These are phyloP conservation scores for Metschnikowia koreensis DNA, from an alignment of 805 yeast genomes.

Conservation along the genomic window DNA sequence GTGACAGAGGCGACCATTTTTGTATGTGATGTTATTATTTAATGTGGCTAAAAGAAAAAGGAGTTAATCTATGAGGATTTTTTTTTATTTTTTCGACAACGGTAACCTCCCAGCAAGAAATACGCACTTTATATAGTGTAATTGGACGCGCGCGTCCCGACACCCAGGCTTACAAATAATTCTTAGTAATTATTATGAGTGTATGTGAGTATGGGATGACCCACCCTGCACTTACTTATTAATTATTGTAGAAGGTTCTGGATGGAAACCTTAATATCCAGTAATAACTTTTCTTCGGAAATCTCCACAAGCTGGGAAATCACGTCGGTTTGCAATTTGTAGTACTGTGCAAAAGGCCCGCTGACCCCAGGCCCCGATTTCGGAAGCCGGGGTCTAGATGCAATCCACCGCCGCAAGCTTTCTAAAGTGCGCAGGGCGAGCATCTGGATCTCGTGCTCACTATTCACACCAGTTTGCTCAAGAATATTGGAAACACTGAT, in stretches of 20 bases:
- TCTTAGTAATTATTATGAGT: constrained; percentile 4
- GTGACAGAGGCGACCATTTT: constrained; percentile 39
- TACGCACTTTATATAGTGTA: constrained; percentile 4
- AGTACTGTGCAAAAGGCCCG: constrained; percentile 3
- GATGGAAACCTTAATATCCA: background rate
- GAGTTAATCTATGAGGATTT: background rate
- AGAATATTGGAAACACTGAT: constrained; percentile 12
- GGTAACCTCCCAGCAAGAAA: background rate
- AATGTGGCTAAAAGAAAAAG: background rate
- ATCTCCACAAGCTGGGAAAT: background rate
- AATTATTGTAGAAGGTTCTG: background rate
- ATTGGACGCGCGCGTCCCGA: constrained; percentile 3
- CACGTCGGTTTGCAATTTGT: background rate
- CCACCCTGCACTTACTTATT: background rate
- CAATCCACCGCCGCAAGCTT: constrained; percentile 2
- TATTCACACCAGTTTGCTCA: constrained; percentile 10
- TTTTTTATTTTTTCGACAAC: background rate
- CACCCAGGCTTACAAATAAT: constrained; percentile 6
- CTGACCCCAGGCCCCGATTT: background rate
- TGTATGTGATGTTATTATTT: background rate
- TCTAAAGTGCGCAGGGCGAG: constrained; percentile 1
- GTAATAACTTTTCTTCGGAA: background rate
- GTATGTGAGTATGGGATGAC: too few relatives aligned
- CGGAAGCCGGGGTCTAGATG: background rate
- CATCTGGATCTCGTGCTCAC: background rate